phyloP scores from a whole-genome alignment of 1,139 yeast species.

The Yamadazyma mexicana region DNA sequence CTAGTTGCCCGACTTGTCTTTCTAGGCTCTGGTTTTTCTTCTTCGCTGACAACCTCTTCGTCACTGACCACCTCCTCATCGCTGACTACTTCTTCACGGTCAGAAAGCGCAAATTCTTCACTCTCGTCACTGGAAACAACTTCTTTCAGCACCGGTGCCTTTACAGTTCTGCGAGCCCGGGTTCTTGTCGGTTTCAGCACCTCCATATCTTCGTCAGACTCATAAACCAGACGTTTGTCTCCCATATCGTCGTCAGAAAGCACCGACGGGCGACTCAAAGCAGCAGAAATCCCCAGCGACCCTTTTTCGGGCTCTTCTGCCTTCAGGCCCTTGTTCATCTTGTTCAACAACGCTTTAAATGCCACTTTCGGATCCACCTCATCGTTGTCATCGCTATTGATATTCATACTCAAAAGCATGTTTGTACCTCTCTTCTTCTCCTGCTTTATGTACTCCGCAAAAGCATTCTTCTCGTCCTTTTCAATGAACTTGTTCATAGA shows the following conservation, averaged over 20 bases:
- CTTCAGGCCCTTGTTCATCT: conserved; percentile 15
- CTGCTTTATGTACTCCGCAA: conserved; percentile 66
- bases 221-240: no score
- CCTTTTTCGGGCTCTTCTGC: conserved; percentile 1
- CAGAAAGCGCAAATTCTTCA: background rate
- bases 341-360: conserved; percentile 25
- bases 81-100: background rate
- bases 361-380: conserved; percentile 29
- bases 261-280: no score
- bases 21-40: conserved; percentile 5
- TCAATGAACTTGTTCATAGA: conserved; percentile 75
- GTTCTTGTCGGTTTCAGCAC: no score
- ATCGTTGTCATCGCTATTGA: conserved; percentile 33
- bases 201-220: no score
- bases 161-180: background rate
- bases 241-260: no score
- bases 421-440: conserved; percentile 66
- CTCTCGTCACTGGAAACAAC: conserved; percentile 5
- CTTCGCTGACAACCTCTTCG: conserved; percentile 9
- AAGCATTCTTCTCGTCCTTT: conserved; percentile 75
- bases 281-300: no score
- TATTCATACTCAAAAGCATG: conserved; percentile 48
- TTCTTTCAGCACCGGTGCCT: conserved; percentile 4
- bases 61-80: background rate
- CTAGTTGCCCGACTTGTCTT: background rate